These are phyloP conservation scores for Cubamyces lactineus DNA, from an alignment of 768 basidiomycete species.

Conservation along the genomic window DNA sequence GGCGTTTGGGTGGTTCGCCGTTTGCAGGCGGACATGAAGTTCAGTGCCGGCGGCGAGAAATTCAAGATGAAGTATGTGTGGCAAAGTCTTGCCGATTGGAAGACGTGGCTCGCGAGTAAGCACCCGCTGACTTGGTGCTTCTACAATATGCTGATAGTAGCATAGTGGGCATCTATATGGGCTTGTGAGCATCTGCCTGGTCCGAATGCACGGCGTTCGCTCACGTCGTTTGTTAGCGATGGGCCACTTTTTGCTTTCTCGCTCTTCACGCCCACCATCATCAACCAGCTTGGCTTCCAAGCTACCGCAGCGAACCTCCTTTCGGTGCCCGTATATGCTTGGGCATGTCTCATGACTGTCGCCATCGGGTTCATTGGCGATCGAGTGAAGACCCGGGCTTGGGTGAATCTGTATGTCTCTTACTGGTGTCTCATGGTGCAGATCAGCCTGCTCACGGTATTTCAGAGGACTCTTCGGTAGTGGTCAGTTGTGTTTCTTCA, in stretches of 20 bases:
- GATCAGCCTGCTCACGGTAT: background rate
- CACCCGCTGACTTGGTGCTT: background rate
- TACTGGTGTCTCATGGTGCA: background rate
- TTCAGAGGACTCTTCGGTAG: constrained; percentile 35
- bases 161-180: constrained; percentile 71
- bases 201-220: constrained; percentile 3
- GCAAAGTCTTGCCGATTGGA: constrained; percentile 69
- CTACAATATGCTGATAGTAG: background rate
- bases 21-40: constrained; percentile 64
- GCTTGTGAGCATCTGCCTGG: constrained; percentile 50
- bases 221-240: constrained; percentile 37
- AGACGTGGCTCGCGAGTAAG: constrained; percentile 73
- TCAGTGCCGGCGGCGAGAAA: constrained; percentile 62
- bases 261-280: constrained; percentile 50
- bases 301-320: constrained; percentile 73
- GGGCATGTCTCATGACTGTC: constrained; percentile 70
- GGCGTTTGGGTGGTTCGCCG: constrained; percentile 67
- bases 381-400: constrained; percentile 54
- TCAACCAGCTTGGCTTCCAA: constrained; percentile 63
- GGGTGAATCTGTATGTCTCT: constrained; percentile 61
- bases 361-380: constrained; percentile 66
- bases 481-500: constrained; percentile 29
- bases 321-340: constrained; percentile 77
- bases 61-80: constrained; percentile 59
- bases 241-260: constrained; percentile 59